These are phyloP conservation scores for Fomitopsis serialis DNA, from an alignment of 768 basidiomycete species.

Conservation along the genomic window DNA sequence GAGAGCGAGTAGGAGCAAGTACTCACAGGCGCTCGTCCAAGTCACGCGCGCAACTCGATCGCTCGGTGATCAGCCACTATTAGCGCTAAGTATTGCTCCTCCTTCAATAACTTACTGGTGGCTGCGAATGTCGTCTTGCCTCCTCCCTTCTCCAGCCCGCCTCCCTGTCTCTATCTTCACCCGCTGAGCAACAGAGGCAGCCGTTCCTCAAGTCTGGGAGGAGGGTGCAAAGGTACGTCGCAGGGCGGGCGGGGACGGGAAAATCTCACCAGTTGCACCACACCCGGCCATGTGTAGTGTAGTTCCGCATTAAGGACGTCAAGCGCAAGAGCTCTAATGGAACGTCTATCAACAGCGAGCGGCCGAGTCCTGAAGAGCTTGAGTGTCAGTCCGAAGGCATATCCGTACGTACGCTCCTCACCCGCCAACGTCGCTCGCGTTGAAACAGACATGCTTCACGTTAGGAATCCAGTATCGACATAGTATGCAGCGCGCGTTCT, in stretches of 20 bases:
- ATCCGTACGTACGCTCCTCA: conserved; percentile 67
- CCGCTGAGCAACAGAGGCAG: conserved; percentile 89
- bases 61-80: too few relatives aligned
- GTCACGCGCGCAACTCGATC: too few relatives aligned
- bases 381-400: conserved; percentile 93
- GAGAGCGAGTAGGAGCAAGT: too few relatives aligned
- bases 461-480: conserved; percentile 99
- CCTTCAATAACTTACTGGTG: too few relatives aligned
- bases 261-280: conserved; percentile 6
- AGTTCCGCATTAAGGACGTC: conserved; percentile 97
- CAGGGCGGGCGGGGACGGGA: background rate
- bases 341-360: conserved; percentile 95
- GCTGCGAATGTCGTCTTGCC: too few relatives aligned
- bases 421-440: conserved; percentile 2
- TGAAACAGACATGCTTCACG: background rate
- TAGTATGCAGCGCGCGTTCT: conserved; percentile 90
- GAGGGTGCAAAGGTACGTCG: conserved; percentile 72
- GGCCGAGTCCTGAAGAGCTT: conserved; percentile 81
- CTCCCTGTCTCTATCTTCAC: conserved; percentile 51
- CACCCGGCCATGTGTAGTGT: conserved; percentile 41
- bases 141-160: conserved; percentile 20
- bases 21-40: too few relatives aligned
- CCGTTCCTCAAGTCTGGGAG: conserved; percentile 99
- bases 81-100: too few relatives aligned
- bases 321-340: conserved; percentile 98